phyloP scores from a whole-genome alignment of 2,329 filamentous ascomycete genomes.

The Colletotrichum costaricense region DNA sequence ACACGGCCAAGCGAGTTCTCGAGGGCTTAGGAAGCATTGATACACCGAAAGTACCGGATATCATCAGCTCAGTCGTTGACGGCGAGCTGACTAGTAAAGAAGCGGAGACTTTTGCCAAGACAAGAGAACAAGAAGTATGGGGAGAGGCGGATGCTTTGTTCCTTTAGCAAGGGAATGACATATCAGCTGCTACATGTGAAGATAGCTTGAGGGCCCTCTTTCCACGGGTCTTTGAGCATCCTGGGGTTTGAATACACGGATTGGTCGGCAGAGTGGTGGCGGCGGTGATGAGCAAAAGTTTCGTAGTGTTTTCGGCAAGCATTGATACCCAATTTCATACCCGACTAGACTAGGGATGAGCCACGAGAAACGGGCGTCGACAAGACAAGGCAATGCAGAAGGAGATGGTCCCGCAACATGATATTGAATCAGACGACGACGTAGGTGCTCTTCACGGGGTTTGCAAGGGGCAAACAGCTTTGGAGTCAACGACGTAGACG shows the following conservation, averaged over 20 bases:
- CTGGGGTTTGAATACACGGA: neutral
- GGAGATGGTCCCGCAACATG: neutral
- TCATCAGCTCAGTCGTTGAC: neutral
- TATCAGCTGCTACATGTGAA: neutral
- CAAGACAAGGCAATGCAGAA: neutral
- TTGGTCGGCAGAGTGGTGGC: neutral
- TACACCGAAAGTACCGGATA: constrained; percentile 38
- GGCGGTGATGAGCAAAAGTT: neutral
- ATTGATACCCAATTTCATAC: constrained; percentile 9
- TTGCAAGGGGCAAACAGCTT: neutral
- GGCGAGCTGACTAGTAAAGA: constrained; percentile 11
- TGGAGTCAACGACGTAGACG: neutral
- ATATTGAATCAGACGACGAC: neutral
- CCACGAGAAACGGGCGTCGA: neutral
- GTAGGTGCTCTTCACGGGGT: neutral
- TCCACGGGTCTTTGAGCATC: too few relatives aligned
- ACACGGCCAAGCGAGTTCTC: constrained; percentile 79
- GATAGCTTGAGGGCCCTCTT: neutral
- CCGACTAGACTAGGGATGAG: neutral
- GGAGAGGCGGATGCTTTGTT: constrained; percentile 54
- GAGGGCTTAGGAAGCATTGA: constrained; percentile 72
- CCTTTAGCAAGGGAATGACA: constrained; percentile 39
- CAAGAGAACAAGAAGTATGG: constrained; percentile 50
- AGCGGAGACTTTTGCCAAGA: neutral
- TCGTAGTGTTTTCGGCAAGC: neutral